A percentile compares a stretch with the other conserved stretches of the same genome.
These are phyloP conservation scores for Poteriospumella lacustris DNA, from an alignment of 108 stramenopile species.

Conservation along the genomic window DNA sequence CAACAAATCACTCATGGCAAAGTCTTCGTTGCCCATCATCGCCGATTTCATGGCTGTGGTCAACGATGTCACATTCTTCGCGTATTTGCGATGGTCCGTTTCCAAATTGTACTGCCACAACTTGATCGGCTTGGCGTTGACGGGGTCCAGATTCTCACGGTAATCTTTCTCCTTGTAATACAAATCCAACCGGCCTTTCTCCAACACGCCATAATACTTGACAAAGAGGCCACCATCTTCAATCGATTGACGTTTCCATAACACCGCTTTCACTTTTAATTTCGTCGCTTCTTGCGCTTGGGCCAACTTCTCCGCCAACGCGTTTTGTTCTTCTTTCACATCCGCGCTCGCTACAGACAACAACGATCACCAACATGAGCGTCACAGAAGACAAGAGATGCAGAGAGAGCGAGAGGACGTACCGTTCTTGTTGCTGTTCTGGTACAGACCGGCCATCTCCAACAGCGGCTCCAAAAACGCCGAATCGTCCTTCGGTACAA, in stretches of 20 bases:
- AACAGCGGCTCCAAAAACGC: background rate
- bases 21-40: constrained; percentile 12
- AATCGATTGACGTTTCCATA: constrained; percentile 1
- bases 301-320: too few relatives aligned
- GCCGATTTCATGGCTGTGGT: background rate
- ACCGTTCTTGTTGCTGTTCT: too few relatives aligned
- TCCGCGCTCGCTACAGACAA: too few relatives aligned
- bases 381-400: too few relatives aligned
- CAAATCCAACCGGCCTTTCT: constrained; percentile 17
- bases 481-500: background rate
- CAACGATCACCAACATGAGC: too few relatives aligned
- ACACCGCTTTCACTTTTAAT: background rate
- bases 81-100: constrained; percentile 12
- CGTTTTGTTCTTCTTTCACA: too few relatives aligned
- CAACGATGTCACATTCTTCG: background rate
- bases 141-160: background rate
- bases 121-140: constrained; percentile 20
- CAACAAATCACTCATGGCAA: background rate
- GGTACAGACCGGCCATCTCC: background rate
- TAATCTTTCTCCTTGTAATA: constrained; percentile 14
- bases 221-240: constrained; percentile 13
- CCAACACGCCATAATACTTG: constrained; percentile 18
- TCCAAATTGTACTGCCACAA: constrained; percentile 23
- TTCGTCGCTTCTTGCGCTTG: too few relatives aligned
- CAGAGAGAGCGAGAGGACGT: background rate